Base-by-base conservation (phyloP, 805 yeast genomes). In the Ogataea dorogensis region DNA sequence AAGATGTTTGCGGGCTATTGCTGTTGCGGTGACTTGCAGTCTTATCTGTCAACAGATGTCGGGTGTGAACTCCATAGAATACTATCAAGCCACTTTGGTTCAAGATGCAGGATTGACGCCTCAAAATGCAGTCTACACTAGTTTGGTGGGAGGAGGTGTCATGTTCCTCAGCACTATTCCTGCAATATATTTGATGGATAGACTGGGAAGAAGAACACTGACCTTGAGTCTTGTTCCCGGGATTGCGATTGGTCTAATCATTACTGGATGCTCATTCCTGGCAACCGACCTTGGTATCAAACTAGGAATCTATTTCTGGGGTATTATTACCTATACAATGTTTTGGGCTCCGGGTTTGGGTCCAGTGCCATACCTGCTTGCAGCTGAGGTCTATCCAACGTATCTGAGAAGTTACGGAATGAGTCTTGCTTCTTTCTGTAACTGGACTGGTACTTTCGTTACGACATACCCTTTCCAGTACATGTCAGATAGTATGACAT, bases 381-480 rank as follows among this genome's bases (percentile, higher is more conserved):
- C 81, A 50, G 73, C 84, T 10, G 86, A 80, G 58, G 70, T 80
- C 28, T 79, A 81, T 74, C 68, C 77, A 28, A 60, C 75, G 45
- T 67, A 73, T 35, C 68, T 75, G 30, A 70, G 81, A 63, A 70
- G 81, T 18, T 63, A 73, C 42, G 84, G 84, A 44, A 78, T 77
- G 83, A 72, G 83, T 17, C 68, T 77, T 38, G 70, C 77, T 51
- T 70, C 77, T 10, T 65, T 74, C 1, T 58, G 70, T 51, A 61
- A 78, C 36, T 78, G 76, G 65, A 76, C 79, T 50, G 76, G 87
- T 66, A 81, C 86, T 39, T 73, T 81, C 46, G 79, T 82, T 32
- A 67, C 81, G 12, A 79, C 84, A 13, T 78, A 73, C 70, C 80
- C 23, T 58, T 73, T 34, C 64, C 75, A 18, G 75, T 86, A n/a